These are phyloP conservation scores for Leishmania martiniquensis DNA, from an alignment of 208 protist species.

Conservation along the genomic window DNA sequence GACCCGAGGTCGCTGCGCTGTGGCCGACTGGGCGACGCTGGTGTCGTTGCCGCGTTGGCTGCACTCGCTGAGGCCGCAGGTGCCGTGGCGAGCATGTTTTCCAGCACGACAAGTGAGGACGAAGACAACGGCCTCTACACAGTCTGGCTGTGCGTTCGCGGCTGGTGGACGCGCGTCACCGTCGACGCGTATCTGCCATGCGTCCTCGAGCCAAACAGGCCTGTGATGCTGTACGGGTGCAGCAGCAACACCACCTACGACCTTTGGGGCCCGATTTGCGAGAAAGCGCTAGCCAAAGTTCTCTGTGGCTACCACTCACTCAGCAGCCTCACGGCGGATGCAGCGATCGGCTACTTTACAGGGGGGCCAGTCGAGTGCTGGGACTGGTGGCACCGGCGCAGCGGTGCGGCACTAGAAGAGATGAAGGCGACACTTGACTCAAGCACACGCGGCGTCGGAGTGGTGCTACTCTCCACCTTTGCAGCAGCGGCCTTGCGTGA, in stretches of 20 bases:
- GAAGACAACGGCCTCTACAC: conserved; percentile 42
- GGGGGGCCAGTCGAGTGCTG: conserved; percentile 71
- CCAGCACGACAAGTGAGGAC: conserved; percentile 45
- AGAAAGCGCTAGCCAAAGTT: conserved; percentile 85
- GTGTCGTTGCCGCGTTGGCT: conserved; percentile 58
- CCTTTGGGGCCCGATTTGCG: conserved; percentile 68
- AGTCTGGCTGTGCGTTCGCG: conserved; percentile 60
- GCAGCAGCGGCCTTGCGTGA: conserved; percentile 5
- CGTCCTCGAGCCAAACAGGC: conserved; percentile 16
- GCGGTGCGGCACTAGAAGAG: conserved; percentile 42
- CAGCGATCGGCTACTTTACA: conserved; percentile 51
- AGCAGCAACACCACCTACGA: conserved; percentile 39
- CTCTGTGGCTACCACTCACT: conserved; percentile 54
- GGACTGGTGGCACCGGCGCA: conserved; percentile 54
- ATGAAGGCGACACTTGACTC: conserved; percentile 59
- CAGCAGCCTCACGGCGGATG: conserved; percentile 22
- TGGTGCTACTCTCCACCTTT: conserved; percentile 53
- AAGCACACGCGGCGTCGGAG: conserved; percentile 44
- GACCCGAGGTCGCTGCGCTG: conserved; percentile 41
- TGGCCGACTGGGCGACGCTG: conserved; percentile 43
- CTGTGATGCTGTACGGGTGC: conserved; percentile 38
- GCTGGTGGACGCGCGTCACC: conserved; percentile 49
- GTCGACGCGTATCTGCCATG: conserved; percentile 76
- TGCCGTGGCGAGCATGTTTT: conserved; percentile 49
- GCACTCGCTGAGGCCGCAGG: conserved; percentile 67